Conservation (phyloP, 2,329 filamentous ascomycete genomes). For the Tolypocladium inflatum region DNA sequence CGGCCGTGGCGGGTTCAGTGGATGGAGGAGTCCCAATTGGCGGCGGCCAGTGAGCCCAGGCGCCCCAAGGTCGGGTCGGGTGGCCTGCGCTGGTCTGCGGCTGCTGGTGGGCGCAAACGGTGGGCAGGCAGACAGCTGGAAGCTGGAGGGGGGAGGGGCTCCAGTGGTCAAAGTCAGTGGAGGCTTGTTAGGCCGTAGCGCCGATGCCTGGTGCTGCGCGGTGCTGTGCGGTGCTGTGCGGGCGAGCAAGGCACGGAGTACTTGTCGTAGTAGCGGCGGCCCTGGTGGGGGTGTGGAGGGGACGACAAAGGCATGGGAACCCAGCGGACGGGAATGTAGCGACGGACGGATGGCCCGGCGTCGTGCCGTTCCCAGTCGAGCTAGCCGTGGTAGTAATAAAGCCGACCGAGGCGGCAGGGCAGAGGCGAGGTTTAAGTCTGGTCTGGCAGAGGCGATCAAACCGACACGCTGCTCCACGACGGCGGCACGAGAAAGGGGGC, state of each 20-base stretch:
- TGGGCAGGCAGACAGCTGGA: not conserved
- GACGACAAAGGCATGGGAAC: slow-evolving; percentile 8
- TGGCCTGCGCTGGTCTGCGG: not conserved
- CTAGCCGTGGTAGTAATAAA: not conserved
- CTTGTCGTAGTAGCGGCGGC: not conserved
- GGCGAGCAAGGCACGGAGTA: not conserved
- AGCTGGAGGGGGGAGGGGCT: not conserved
- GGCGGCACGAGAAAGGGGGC: not conserved
- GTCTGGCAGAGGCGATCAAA: not conserved
- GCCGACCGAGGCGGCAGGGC: not conserved
- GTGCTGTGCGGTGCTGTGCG: not conserved
- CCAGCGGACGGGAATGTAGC: slow-evolving; percentile 23
- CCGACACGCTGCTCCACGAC: not conserved
- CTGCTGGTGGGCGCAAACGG: not conserved
- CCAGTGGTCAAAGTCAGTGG: not conserved
- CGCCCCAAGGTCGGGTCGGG: not conserved
- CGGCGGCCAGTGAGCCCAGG: not conserved
- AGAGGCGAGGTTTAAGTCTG: not conserved
- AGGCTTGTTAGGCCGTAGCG: not conserved
- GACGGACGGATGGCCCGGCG: slow-evolving; percentile 26
- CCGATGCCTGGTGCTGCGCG: not conserved
- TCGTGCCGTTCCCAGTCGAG: slow-evolving; percentile 26
- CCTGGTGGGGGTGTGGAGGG: not conserved
- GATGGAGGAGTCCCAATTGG: not conserved
- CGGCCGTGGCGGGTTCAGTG: not conserved